Evolutionary conservation across 1,284 basidiomycete genomes (phyloP), one percentile per base, ranked within the genome.

Genomic region (Moesziomyces parantarcticus): DNA sequence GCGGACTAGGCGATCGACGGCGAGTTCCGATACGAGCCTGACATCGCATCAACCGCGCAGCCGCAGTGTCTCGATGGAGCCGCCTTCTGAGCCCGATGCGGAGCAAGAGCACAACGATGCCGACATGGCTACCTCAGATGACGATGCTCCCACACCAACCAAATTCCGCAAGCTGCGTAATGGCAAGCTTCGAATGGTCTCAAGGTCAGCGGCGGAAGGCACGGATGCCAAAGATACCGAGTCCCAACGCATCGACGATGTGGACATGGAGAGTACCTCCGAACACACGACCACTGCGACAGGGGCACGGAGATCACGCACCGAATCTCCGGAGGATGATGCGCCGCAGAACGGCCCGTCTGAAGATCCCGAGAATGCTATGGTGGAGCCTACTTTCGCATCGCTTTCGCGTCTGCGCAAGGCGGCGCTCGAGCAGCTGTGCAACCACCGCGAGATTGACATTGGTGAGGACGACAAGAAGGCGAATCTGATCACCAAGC

Each of bases 121-220:
- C 18, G 49, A 50, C 34, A 57, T 58, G 50, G 53, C 43, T n/a
- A 45, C 46, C 18, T 51, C 55, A 16, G 58, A 60, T 16, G 72
- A 68, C 7, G 71, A 60, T 43, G 55, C 41, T 11, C 63, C 69
- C 13, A 79, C 74, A 11, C 77, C 77, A 13, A 59, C 62, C 52
- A 79, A 79, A 50, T 76, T 79, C 39, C 73, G 77, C 49, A 76
- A 71, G 55, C 66, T 79, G 18, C 66, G 77, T 34, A 79, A 78
- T 43, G 77, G 77, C 18, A 79, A 79, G 53, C 51, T 79, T 10
- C 69, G 77, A 22, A 39, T 78, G 25, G 23, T 61, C 22, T 58
- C 58, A 3, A 55, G 43, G 7, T 49, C 65, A 8, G 48, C 61
- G 2, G 44, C 21, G 5, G 47, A 16, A 7, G 39, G 14, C 10